A percentile compares a stretch with the other conserved stretches of the same genome.
Conservation (phyloP, 2,329 filamentous ascomycete genomes). For the Aspergillus hortae region DNA sequence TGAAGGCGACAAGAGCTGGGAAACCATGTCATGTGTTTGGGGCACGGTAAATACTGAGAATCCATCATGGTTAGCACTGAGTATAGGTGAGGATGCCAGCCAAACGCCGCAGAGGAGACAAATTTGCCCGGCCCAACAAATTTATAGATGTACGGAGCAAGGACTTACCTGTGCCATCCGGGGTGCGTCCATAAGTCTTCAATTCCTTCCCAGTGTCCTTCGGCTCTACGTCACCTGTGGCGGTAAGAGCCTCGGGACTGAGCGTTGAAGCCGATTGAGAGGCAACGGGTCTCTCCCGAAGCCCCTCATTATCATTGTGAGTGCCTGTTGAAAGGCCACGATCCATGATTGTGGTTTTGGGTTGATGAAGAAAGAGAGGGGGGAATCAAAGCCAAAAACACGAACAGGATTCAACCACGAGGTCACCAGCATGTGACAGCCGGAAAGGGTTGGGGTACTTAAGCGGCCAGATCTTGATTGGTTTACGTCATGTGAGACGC, state of each 20-base stretch:
- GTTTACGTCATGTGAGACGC: constrained; percentile 9
- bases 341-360: constrained; percentile 30
- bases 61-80: background rate
- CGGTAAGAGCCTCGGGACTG: constrained; percentile 43
- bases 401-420: constrained; percentile 2
- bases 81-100: background rate
- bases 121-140: background rate
- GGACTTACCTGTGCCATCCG: constrained; percentile 78
- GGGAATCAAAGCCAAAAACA: too few species aligned
- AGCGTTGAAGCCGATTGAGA: constrained; percentile 41
- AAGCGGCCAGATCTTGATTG: constrained; percentile 10
- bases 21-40: constrained; percentile 97
- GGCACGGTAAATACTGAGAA: constrained; percentile 88
- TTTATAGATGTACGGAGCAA: too few species aligned
- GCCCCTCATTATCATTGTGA: constrained; percentile 35
- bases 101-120: too few species aligned
- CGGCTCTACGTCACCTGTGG: constrained; percentile 37
- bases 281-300: constrained; percentile 47
- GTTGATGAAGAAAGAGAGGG: constrained; percentile 17
- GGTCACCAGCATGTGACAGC: constrained; percentile 18
- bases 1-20: constrained; percentile 87
- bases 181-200: constrained; percentile 88
- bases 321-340: constrained; percentile 36
- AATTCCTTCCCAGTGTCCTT: constrained; percentile 52
- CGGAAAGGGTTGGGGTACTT: constrained; percentile 11